Conservation (phyloP, 2,329 filamentous ascomycete genomes). For the Hypoxylon sp. region DNA sequence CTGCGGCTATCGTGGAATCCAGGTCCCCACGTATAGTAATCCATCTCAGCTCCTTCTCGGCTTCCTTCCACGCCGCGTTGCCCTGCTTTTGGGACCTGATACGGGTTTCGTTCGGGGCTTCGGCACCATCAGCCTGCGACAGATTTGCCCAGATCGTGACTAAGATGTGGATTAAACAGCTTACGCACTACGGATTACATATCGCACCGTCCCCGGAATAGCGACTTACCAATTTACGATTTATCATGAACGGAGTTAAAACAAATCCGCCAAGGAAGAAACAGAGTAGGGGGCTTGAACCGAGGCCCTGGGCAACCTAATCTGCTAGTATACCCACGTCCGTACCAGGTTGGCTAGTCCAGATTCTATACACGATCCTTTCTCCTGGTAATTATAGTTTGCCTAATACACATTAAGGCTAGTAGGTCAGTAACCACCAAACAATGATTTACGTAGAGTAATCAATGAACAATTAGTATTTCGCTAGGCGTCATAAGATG, state of each 20-base stretch:
- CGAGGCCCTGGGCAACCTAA: slow-evolving; percentile 39
- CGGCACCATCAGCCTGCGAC: slow-evolving; percentile 20
- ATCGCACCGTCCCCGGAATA: slow-evolving; percentile 3
- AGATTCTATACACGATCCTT: slow-evolving; percentile 28
- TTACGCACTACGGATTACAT: slow-evolving; percentile 31
- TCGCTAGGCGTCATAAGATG: slow-evolving; percentile 35
- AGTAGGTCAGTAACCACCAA: slow-evolving; percentile 11
- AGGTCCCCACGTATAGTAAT: slow-evolving; percentile 36
- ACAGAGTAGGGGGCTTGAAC: slow-evolving; percentile 25
- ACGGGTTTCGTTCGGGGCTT: slow-evolving; percentile 25
- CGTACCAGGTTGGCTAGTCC: slow-evolving; percentile 33
- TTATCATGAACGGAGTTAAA: slow-evolving; percentile 37
- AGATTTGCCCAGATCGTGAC: slow-evolving; percentile 14
- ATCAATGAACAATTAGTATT: slow-evolving; percentile 8
- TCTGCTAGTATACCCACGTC: slow-evolving; percentile 15
- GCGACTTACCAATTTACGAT: slow-evolving; percentile 10
- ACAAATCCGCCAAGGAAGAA: slow-evolving; percentile 22
- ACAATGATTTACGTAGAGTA: slow-evolving; percentile 11
- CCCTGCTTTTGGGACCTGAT: slow-evolving; percentile 19
- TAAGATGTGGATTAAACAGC: slow-evolving; percentile 22
- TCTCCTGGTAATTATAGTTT: slow-evolving; percentile 37
- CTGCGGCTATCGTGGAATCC: slow-evolving; percentile 40
- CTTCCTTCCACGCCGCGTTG: slow-evolving; percentile 26
- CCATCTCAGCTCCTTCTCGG: slow-evolving; percentile 35
- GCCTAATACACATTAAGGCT: slow-evolving; percentile 31